These are phyloP conservation scores for Talaromyces sp. DNA, from an alignment of 2,329 filamentous ascomycete species.

Conservation along the genomic window DNA sequence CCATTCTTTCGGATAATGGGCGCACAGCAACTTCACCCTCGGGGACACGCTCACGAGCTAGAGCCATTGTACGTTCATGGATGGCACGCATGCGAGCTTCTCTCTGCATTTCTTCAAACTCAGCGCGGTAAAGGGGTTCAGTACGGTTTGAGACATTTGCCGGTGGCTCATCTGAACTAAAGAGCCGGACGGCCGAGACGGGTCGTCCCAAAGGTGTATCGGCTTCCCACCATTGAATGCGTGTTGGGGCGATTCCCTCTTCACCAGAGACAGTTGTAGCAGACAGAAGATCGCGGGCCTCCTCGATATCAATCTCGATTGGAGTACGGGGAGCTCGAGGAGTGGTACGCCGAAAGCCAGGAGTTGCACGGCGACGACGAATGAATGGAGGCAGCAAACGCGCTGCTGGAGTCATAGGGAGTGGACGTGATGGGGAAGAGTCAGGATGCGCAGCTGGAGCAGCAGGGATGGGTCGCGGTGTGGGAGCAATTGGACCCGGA, in stretches of 20 bases:
- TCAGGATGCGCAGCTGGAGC: not conserved
- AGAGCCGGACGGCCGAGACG: slow-evolving; percentile 6
- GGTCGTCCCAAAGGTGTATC: slow-evolving; percentile 7
- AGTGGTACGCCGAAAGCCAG: not conserved
- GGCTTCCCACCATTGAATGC: slow-evolving; percentile 1
- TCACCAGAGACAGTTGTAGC: not conserved
- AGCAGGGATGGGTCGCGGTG: not conserved
- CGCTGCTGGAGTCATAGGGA: not conserved
- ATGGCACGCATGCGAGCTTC: slow-evolving; percentile 8
- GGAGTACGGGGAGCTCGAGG: not conserved
- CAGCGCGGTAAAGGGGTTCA: slow-evolving; percentile 23
- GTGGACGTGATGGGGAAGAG: not conserved
- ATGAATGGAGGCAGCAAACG: not conserved
- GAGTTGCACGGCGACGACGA: not conserved
- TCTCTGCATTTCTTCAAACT: slow-evolving; percentile 16
- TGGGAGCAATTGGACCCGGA: not conserved
- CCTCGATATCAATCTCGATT: not conserved
- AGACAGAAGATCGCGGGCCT: slow-evolving; percentile 1
- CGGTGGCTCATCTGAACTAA: not conserved
- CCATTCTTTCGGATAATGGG: slow-evolving; percentile 32
- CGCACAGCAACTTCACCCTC: slow-evolving; percentile 29
- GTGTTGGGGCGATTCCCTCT: not conserved
- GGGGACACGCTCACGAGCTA: slow-evolving; percentile 17
- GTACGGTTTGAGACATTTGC: not conserved
- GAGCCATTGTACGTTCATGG: not conserved